Evolutionary conservation across 176 grass and related monocot species (phyloP).

Genomic region (Eleusine coracana): DNA sequence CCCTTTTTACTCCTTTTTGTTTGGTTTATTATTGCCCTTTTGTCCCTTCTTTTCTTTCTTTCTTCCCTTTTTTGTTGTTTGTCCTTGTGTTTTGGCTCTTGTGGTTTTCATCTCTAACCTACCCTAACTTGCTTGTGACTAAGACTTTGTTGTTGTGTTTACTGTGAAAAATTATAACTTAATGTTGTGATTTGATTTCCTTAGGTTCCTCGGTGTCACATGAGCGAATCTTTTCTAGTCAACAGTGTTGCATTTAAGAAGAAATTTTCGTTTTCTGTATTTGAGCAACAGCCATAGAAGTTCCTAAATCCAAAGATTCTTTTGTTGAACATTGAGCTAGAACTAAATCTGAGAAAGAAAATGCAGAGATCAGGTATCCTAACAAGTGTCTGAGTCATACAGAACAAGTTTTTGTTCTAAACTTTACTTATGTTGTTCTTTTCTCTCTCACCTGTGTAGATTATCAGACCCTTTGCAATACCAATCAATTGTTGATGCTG

Average conservation of each 20-base stretch:
- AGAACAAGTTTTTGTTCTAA: background rate
- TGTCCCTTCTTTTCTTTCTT: too few relatives aligned
- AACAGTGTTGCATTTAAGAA: slow-evolving; percentile 97
- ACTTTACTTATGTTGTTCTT: slow-evolving; percentile 7
- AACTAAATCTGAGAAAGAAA: slow-evolving; percentile 99
- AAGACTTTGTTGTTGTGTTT: too few relatives aligned
- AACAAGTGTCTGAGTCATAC: too few relatives aligned
- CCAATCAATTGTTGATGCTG: slow-evolving; percentile 99
- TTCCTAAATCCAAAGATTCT: slow-evolving; percentile 92
- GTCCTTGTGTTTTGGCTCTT: too few relatives aligned
- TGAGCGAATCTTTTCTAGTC: slow-evolving; percentile 97
- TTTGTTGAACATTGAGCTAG: slow-evolving; percentile 93
- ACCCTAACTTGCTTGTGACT: too few relatives aligned
- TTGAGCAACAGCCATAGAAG: slow-evolving; percentile 96
- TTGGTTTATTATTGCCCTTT: too few relatives aligned
- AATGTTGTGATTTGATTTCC: slow-evolving; percentile 16
- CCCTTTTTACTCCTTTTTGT: too few relatives aligned
- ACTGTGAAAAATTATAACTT: background rate
- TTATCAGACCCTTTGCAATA: slow-evolving; percentile 92
- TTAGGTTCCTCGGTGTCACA: slow-evolving; percentile 93
- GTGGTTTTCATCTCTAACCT: too few relatives aligned
- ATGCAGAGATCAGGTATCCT: slow-evolving; percentile 87
- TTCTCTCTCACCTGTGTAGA: slow-evolving; percentile 26
- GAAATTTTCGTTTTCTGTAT: slow-evolving; percentile 96
- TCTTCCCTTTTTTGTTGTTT: too few relatives aligned